Conservation (phyloP, 1,284 basidiomycete genomes). For the Sanghuangporus sanghuang region DNA sequence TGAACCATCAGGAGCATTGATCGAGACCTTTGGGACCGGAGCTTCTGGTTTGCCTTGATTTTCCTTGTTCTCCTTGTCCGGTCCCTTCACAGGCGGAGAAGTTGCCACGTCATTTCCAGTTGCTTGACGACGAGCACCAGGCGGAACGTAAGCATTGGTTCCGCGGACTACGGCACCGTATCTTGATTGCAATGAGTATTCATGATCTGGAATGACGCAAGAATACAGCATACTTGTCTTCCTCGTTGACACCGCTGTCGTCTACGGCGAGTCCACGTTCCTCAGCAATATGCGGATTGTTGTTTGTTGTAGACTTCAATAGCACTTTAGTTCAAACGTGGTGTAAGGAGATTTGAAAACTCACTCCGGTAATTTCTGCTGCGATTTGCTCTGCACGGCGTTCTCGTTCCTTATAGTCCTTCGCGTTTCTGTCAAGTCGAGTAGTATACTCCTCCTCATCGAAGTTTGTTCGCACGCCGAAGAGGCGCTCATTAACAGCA, state of each 20-base stretch:
- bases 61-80: constrained; percentile 17
- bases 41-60: constrained; percentile 34
- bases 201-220: constrained; percentile 1
- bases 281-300: constrained; percentile 87
- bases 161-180: constrained; percentile 91
- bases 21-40: constrained; percentile 56
- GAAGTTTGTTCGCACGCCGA: constrained; percentile 89
- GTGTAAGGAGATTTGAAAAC: constrained; percentile 27
- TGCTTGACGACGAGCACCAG: constrained; percentile 60
- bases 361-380: constrained; percentile 82
- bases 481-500: constrained; percentile 87
- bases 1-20: constrained; percentile 65
- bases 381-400: constrained; percentile 85
- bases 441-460: constrained; percentile 97
- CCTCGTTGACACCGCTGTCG: constrained; percentile 81
- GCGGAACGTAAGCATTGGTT: constrained; percentile 89
- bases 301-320: constrained; percentile 53
- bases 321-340: background rate
- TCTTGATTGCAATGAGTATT: constrained; percentile 36
- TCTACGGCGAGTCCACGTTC: constrained; percentile 74
- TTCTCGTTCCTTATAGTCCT: constrained; percentile 88
- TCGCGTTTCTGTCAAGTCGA: constrained; percentile 79
- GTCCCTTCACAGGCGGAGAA: constrained; percentile 23
- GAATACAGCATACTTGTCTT: constrained; percentile 74
- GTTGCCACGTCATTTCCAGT: constrained; percentile 27